A percentile compares a stretch with the other conserved stretches of the same genome.
Evolutionary conservation across 2,329 filamentous ascomycete genomes (phyloP).

Genomic region (Berkeleyomyces rouxiae): DNA sequence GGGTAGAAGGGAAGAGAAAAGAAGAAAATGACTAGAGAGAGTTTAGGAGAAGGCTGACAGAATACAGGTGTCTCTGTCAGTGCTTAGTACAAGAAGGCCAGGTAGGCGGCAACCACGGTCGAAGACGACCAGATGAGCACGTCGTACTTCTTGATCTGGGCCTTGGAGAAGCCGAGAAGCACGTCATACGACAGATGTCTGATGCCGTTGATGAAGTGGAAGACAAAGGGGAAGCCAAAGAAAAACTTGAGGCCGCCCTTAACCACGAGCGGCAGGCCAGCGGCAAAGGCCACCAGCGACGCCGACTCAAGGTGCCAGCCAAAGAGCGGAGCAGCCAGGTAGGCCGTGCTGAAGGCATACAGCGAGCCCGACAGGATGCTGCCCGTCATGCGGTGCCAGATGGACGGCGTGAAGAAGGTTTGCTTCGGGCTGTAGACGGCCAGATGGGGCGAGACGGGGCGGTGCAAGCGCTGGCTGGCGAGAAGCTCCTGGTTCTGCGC

Average conservation of each 20-base stretch:
- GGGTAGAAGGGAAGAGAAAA: not conserved
- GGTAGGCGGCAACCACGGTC: conserved; percentile 26
- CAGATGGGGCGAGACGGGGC: conserved; percentile 74
- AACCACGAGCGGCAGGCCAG: conserved; percentile 38
- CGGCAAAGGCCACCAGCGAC: conserved; percentile 43
- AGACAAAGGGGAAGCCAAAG: conserved; percentile 42
- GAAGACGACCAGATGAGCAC: conserved; percentile 31
- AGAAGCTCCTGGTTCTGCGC: conserved; percentile 48
- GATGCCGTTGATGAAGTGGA: conserved; percentile 39
- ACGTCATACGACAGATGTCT: conserved; percentile 39
- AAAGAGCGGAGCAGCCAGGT: conserved; percentile 61
- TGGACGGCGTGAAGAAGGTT: conserved; percentile 60
- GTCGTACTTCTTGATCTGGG: conserved; percentile 29
- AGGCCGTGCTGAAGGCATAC: conserved; percentile 66
- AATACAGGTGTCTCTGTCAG: not conserved
- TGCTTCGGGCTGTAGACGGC: conserved; percentile 73
- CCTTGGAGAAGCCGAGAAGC: conserved; percentile 33
- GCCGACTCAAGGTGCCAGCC: conserved; percentile 46
- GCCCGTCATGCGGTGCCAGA: conserved; percentile 74
- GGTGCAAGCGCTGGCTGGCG: conserved; percentile 60
- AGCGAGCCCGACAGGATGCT: conserved; percentile 51
- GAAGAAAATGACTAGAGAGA: not conserved
- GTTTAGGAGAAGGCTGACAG: not conserved
- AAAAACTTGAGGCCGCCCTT: conserved; percentile 41
- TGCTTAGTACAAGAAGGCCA: conserved; percentile 33